Conservation (phyloP, 352 stramenopile genomes). For the Globisporangium alternatum region DNA sequence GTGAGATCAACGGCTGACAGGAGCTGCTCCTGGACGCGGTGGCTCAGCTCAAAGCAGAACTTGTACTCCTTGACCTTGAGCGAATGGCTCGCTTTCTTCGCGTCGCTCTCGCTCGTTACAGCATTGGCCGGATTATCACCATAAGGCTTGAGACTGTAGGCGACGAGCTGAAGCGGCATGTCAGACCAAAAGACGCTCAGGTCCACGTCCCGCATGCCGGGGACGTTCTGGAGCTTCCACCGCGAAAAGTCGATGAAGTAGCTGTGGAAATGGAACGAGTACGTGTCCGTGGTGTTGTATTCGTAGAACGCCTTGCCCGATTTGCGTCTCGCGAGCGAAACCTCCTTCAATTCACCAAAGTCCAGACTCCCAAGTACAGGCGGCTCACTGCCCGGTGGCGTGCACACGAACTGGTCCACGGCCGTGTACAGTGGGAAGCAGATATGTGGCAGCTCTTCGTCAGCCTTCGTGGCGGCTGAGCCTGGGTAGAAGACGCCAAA, state of each 20-base stretch:
- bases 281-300: conserved; percentile 63
- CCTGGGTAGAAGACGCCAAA: conserved; percentile 37
- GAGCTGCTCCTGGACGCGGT: conserved; percentile 21
- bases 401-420: conserved; percentile 65
- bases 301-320: conserved; percentile 32
- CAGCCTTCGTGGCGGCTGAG: conserved; percentile 17
- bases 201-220: conserved; percentile 41
- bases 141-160: conserved; percentile 41
- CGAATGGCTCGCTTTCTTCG: conserved; percentile 31
- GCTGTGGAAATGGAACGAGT: conserved; percentile 74
- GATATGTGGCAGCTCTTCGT: conserved; percentile 64
- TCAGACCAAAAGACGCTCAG: conserved; percentile 52
- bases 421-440: conserved; percentile 64
- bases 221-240: conserved; percentile 55
- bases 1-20: neutral
- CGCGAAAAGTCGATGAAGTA: conserved; percentile 64
- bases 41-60: conserved; percentile 52
- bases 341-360: conserved; percentile 51
- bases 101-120: conserved; percentile 13
- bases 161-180: conserved; percentile 58
- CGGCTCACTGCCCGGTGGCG: conserved; percentile 26
- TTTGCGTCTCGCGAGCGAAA: conserved; percentile 30
- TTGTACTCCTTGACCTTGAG: conserved; percentile 46
- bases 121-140: neutral
- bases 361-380: conserved; percentile 41